These are phyloP conservation scores for Nicotiana benthamiana DNA, from an alignment of 257 asterid species.

Conservation along the genomic window DNA sequence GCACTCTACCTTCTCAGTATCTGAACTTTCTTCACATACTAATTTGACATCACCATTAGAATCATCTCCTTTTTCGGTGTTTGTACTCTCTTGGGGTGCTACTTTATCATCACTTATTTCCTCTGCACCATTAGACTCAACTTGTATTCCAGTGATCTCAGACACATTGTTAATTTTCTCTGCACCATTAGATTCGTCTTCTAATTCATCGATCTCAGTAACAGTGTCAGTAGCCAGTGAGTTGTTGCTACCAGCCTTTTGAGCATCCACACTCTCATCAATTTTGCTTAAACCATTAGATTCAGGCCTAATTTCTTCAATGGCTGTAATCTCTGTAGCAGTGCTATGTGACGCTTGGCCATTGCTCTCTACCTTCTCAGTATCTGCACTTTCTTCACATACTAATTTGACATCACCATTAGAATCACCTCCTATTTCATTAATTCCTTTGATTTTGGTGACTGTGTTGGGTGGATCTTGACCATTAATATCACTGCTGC, in stretches of 20 bases:
- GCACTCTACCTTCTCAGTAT: background rate
- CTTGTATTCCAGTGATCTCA: too few relatives aligned
- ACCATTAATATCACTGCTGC: background rate
- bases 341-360: background rate
- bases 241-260: background rate
- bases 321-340: background rate
- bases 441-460: background rate
- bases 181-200: background rate
- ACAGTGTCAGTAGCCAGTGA: background rate
- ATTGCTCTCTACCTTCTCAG: conserved; percentile 2
- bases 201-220: background rate
- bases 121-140: too few relatives aligned
- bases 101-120: too few relatives aligned
- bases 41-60: background rate
- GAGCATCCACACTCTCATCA: background rate
- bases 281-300: background rate
- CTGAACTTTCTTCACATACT: conserved; percentile 2
- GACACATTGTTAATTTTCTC: background rate
- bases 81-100: too few relatives aligned
- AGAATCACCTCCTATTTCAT: background rate
- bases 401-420: background rate
- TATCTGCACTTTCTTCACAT: background rate
- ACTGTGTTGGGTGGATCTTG: background rate
- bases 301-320: conserved; percentile 1
- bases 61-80: background rate